A percentile compares a stretch with the other conserved stretches of the same genome.
Evolutionary conservation across 2,329 filamentous ascomycete species (phyloP).

Genomic region (Sarocladium oryzae): DNA sequence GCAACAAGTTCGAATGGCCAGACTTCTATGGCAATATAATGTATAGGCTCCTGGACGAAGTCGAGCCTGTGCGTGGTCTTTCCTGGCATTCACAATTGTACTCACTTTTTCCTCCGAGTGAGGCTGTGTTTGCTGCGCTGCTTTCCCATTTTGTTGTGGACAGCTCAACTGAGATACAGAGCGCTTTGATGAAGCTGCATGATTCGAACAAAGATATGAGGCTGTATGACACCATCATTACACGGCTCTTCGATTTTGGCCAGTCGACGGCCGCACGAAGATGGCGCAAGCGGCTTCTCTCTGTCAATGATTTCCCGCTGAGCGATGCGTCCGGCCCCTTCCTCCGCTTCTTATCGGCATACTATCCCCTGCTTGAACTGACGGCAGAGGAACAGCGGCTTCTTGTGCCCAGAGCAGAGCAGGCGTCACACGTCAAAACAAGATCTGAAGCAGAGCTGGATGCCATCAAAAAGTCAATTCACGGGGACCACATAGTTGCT

Average conservation of each 20-base stretch:
- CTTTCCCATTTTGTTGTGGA: constrained; percentile 37
- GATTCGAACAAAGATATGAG: constrained; percentile 32
- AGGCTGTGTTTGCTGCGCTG: constrained; percentile 34
- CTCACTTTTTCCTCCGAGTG: constrained; percentile 34
- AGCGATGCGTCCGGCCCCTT: constrained; percentile 31
- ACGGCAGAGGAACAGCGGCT: constrained; percentile 27
- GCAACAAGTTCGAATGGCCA: constrained; percentile 39
- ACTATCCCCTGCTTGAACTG: constrained; percentile 35
- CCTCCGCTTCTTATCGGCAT: constrained; percentile 39
- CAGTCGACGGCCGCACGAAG: constrained; percentile 33
- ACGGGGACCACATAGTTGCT: constrained; percentile 63
- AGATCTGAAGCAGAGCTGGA: constrained; percentile 11
- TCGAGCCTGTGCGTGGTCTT: constrained; percentile 30
- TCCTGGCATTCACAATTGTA: constrained; percentile 43
- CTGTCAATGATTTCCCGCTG: constrained; percentile 35
- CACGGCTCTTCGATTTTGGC: constrained; percentile 42
- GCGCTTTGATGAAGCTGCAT: constrained; percentile 39
- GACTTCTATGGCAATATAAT: constrained; percentile 42
- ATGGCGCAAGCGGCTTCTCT: constrained; percentile 41
- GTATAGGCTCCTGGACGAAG: constrained; percentile 33
- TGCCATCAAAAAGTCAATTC: constrained; percentile 28
- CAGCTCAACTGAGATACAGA: constrained; percentile 28
- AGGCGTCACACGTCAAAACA: constrained; percentile 11
- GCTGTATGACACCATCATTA: constrained; percentile 47
- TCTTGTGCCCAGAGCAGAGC: neutral